Conservation (phyloP, 768 basidiomycete species). For the Boletus subparvulus region DNA sequence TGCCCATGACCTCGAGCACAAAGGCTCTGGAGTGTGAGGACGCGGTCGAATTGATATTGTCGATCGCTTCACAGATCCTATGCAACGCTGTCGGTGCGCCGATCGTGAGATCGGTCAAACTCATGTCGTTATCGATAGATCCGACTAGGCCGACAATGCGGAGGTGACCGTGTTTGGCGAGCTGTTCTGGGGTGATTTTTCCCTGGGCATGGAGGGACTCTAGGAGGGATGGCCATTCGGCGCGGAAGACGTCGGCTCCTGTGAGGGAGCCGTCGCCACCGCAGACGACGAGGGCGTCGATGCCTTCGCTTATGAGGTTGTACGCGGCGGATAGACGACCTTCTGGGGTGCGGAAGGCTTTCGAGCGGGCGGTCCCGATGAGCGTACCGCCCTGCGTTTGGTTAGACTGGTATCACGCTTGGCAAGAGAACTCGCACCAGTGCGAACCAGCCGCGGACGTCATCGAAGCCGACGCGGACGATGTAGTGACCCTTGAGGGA, state of each 20-base stretch:
- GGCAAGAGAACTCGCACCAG: constrained; percentile 44
- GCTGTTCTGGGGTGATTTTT: constrained; percentile 76
- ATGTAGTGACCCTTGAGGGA: constrained; percentile 90
- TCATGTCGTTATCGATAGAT: constrained; percentile 99
- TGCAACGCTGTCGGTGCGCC: constrained; percentile 95
- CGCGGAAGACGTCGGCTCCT: constrained; percentile 90
- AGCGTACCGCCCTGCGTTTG: constrained; percentile 80
- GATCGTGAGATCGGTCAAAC: constrained; percentile 95
- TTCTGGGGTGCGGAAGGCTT: constrained; percentile 79
- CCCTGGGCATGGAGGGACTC: constrained; percentile 63
- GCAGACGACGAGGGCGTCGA: constrained; percentile 95
- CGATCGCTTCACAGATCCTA: constrained; percentile 96
- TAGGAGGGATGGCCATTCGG: constrained; percentile 92
- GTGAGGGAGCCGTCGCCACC: constrained; percentile 97
- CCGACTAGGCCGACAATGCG: constrained; percentile 98
- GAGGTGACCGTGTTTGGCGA: constrained; percentile 72
- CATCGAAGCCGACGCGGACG: constrained; percentile 96
- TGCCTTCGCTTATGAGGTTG: constrained; percentile 94
- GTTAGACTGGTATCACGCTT: not conserved
- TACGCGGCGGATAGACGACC: constrained; percentile 86
- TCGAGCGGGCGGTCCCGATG: constrained; percentile 90
- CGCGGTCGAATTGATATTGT: constrained; percentile 97
- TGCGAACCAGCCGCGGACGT: constrained; percentile 92
- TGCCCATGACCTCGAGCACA: constrained; percentile 99
- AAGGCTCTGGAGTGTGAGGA: constrained; percentile 95